phyloP scores from a whole-genome alignment of 2,329 filamentous ascomycete species.

The Fusarium proliferatum region DNA sequence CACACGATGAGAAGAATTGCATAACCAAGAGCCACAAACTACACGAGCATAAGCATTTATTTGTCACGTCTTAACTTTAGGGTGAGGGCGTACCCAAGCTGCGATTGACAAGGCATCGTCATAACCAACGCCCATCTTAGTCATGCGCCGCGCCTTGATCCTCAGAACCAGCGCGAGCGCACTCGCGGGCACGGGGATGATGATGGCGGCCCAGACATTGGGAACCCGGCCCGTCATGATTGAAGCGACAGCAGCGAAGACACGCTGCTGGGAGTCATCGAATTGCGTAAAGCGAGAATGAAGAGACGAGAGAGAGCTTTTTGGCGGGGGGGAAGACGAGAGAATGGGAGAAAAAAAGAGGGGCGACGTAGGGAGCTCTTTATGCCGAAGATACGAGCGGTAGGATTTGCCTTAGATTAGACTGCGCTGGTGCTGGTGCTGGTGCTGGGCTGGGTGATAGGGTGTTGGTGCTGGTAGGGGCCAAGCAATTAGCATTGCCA shows the following conservation, averaged over 20 bases:
- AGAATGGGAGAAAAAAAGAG: background rate
- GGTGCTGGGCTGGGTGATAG: background rate
- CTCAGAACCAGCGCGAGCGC: slow-evolving; percentile 28
- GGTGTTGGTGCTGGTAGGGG: background rate
- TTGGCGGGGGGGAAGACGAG: background rate
- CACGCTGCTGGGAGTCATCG: slow-evolving; percentile 15
- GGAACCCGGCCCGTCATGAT: slow-evolving; percentile 32
- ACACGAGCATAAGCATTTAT: slow-evolving; percentile 1
- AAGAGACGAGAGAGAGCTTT: background rate
- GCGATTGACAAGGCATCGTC: slow-evolving; percentile 34
- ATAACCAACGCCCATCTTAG: slow-evolving; percentile 33
- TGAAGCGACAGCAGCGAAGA: background rate
- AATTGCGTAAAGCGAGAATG: background rate
- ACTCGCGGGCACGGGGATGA: slow-evolving; percentile 34
- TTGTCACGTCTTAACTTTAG: background rate
- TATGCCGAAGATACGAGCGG: background rate
- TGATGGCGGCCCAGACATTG: slow-evolving; percentile 37
- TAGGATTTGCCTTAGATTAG: background rate
- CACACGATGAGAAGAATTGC: slow-evolving; percentile 25
- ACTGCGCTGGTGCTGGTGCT: background rate
- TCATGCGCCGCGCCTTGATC: slow-evolving; percentile 39
- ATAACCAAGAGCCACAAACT: slow-evolving; percentile 31
- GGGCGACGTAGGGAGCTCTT: background rate
- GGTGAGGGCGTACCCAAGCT: slow-evolving; percentile 23
- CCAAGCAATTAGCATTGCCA: slow-evolving; percentile 3